Conservation (phyloP, 306 rosid species). For the Vicia sativa region DNA sequence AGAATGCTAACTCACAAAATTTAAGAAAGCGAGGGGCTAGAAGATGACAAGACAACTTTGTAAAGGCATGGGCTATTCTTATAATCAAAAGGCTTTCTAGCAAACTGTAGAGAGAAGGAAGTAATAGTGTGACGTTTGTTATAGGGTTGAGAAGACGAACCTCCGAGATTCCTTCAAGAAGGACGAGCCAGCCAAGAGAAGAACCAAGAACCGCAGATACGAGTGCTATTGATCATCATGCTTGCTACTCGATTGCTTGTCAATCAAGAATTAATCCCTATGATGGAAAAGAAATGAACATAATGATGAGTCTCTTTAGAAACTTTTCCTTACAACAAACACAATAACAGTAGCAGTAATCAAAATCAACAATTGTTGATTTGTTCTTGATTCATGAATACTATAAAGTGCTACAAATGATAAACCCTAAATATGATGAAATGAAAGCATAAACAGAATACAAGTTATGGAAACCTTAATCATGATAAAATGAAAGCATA, state of each 20-base stretch:
- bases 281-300: not conserved
- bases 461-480: too few relatives aligned
- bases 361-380: not conserved
- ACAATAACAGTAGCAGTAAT: not conserved
- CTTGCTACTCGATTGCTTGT: not conserved
- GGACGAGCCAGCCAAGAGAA: constrained; percentile 64
- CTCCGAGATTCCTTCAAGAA: constrained; percentile 51
- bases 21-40: constrained; percentile 45
- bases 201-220: constrained; percentile 44
- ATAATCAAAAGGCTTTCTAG: not conserved
- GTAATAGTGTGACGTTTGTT: constrained; percentile 47
- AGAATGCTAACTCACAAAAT: constrained; percentile 42
- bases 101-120: constrained; percentile 58
- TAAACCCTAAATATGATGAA: too few relatives aligned
- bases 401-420: too few relatives aligned
- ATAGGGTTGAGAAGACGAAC: constrained; percentile 63
- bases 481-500: too few relatives aligned
- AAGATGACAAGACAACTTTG: constrained; percentile 58
- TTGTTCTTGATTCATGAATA: too few relatives aligned
- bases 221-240: not conserved
- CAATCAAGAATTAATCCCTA: not conserved
- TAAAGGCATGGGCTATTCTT: constrained; percentile 27
- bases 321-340: not conserved
- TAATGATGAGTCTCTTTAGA: too few relatives aligned
- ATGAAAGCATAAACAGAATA: too few relatives aligned